Evolutionary conservation across 2,329 filamentous ascomycete genomes (phyloP).

Genomic region (Ceratocystis papillata): DNA sequence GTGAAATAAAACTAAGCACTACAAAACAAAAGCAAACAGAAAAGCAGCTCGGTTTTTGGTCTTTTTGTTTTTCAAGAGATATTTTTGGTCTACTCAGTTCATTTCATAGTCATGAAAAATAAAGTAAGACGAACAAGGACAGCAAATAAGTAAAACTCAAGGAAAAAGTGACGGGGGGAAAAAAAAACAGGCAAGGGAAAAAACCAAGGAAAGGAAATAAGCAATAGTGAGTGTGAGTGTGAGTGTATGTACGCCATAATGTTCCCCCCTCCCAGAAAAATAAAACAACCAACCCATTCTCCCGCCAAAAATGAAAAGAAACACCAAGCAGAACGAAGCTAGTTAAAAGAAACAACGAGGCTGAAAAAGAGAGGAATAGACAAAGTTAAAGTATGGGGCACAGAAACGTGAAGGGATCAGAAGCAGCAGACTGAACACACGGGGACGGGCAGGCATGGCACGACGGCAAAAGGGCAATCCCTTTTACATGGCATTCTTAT

Average conservation of each 20-base stretch:
- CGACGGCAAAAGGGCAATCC: background rate
- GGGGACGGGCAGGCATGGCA: background rate
- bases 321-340: slow-evolving; percentile 7
- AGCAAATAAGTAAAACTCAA: background rate
- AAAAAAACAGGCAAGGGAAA: background rate
- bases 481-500: slow-evolving; percentile 46
- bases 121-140: background rate
- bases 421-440: background rate
- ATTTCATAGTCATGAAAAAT: slow-evolving; percentile 2
- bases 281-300: slow-evolving; percentile 5
- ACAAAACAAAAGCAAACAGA: background rate
- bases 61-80: background rate
- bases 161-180: background rate
- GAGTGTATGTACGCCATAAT: slow-evolving; percentile 8
- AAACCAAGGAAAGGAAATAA: background rate
- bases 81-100: background rate
- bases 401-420: background rate
- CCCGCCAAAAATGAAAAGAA: slow-evolving; percentile 10
- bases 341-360: background rate
- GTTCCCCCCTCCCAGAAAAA: background rate
- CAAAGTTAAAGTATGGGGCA: slow-evolving; percentile 9
- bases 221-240: background rate
- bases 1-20: background rate
- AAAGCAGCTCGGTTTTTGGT: background rate
- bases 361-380: slow-evolving; percentile 11